Base-by-base conservation (phyloP, 371 early-diverging fungal genomes). In the Apophysomyces variabilis region DNA sequence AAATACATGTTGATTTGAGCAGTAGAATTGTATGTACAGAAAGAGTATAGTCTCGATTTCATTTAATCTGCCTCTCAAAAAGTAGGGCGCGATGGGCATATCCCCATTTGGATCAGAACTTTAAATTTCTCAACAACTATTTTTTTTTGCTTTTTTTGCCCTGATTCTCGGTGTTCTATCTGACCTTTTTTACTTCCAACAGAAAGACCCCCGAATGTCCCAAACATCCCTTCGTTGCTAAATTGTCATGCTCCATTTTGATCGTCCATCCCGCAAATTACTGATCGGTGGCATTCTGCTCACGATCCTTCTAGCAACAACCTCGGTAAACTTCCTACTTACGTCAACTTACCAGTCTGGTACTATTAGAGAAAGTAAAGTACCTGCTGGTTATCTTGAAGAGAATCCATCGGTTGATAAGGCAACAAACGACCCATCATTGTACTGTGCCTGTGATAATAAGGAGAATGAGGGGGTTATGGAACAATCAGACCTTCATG, bases 361-460 rank as follows among this genome's bases (percentile, higher is more conserved):
- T 6, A 21, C 54, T 21, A 11, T 21, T 0, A 21, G 7, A n/a
- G 21, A 21, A 7, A 62, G n/a, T 26, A 62, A 62, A 38, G 57
- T 63, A 35, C 36, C 50, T 9, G 50, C 66, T 9, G 66, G 60
- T 13, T 66, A 66, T 46, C n/a, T 66, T 1, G 60, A 66, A 60
- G 47, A 59, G 13, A 26, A 58, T 7, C 50, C 38, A 5, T 32
- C 39, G 18, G 12, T 11, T 16, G 36, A 43, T 8, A 26, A 26
- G 16, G 41, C 32, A 13, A 32, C 60, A 16, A 60, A 21, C 14
- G 60, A 60, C 4, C 16, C 41, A 60, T 26, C 32, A 26, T 60
- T 12, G 60, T 50, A 64, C 8, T 70, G 66, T 59, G 45, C 58
- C 37, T 66, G 63, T 36, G 47, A 61, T 38, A 26, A 61, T 38